Base-by-base conservation (phyloP, 2,329 filamentous ascomycete genomes). In the Chaetomium olivaceum region DNA sequence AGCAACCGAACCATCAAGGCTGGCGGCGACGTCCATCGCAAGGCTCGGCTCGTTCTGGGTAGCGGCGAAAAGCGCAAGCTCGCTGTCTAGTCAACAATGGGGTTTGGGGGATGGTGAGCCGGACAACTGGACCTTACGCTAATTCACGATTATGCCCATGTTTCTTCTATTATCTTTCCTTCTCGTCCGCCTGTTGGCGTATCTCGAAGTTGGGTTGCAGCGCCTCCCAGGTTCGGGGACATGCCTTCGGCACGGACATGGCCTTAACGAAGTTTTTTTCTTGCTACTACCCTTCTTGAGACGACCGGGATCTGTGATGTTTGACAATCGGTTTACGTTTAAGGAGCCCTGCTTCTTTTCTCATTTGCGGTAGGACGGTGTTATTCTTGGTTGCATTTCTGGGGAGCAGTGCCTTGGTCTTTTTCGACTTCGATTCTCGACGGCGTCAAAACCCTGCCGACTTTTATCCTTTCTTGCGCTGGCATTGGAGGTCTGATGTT, bases 61-160 rank as follows among this genome's bases (percentile, higher is more conserved):
- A 93, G 89, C 77, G 90, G 89, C 68, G 93, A 96, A 82, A 97
- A 96, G 87, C 91, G 93, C 78, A 96, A 92, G 84, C 90, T 86
- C 78, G 74, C 65, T 66, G 77, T 70, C 57, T 74, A 69, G 60
- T 46, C 58, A 43, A 43, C 52, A 57, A 9, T 39, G 61, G 48
- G 46, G 54, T 27, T 50, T 58, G 48, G 56, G 48, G 29, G 31
- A 48, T 58, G 61, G 63, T 56, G 61, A 66, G 60, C 36, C 14
- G 52, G 58, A 55, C 36, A 60, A 60, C 61, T 56, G 63, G 56
- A 67, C 58, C 61, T 70, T 74, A 71, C 68, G 71, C 67, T 71
- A 72, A 71, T 73, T 69, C 61, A 74, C 72, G 72, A 74, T 74
- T 67, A 74, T 71, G 72, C 63, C 65, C 68, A 68, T 57, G 65